phyloP scores from a whole-genome alignment of 306 rosid genomes.

The Castanea sativa region DNA sequence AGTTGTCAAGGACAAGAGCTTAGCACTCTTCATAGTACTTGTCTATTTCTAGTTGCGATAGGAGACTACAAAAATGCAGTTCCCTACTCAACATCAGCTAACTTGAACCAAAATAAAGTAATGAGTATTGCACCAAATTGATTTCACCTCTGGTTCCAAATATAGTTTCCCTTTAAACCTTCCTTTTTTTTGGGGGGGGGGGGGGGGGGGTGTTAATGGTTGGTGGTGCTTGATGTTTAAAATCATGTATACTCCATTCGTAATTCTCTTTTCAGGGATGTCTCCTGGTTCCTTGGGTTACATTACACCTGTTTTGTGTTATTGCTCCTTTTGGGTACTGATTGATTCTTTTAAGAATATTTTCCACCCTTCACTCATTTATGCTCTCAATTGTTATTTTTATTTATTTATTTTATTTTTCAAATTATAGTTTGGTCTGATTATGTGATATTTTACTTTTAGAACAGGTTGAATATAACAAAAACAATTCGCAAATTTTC shows the following conservation, averaged over 20 bases:
- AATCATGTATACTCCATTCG: not conserved
- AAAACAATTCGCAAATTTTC: slow-evolving; percentile 87
- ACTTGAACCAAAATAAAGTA: not conserved
- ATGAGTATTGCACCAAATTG: not conserved
- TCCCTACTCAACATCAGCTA: not conserved
- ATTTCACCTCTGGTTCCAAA: not conserved
- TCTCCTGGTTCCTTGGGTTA: not conserved
- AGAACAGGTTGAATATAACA: slow-evolving; percentile 95
- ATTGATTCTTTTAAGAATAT: not conserved
- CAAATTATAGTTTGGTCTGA: slow-evolving; percentile 22
- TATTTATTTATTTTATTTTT: slow-evolving; percentile 9
- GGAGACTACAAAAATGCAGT: not conserved
- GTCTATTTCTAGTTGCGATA: not conserved
- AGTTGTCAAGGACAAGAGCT: not conserved
- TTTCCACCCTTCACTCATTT: not conserved
- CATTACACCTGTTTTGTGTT: not conserved
- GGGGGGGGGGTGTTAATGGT: too few relatives aligned
- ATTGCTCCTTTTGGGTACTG: not conserved
- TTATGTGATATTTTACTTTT: slow-evolving; percentile 40
- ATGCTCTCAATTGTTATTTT: slow-evolving; percentile 2
- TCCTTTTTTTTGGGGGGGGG: not conserved
- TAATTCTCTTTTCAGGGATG: not conserved
- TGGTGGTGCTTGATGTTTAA: not conserved
- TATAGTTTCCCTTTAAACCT: not conserved
- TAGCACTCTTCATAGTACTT: not conserved